phyloP scores from a whole-genome alignment of 1,139 yeast species.

The Hyphopichia khmerensis region DNA sequence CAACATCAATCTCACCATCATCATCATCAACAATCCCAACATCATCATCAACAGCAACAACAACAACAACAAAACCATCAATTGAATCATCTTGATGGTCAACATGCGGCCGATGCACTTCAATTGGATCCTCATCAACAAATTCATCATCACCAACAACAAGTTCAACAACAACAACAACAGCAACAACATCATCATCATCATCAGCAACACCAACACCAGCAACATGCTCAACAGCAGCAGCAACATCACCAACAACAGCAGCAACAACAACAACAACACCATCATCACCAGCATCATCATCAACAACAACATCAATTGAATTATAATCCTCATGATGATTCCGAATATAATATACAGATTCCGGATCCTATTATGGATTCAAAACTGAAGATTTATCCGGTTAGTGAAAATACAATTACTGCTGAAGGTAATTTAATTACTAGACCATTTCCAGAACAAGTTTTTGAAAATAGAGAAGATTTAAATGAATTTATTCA shows the following conservation, averaged over 20 bases:
- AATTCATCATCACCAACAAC: slow-evolving; percentile 14
- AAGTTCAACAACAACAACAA: slow-evolving; percentile 11
- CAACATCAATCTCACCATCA: slow-evolving; percentile 12
- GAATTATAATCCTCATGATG: slow-evolving; percentile 19
- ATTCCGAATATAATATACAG: slow-evolving; percentile 45
- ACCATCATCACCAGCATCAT: slow-evolving; percentile 13
- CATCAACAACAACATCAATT: slow-evolving; percentile 21
- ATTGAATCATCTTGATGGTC: slow-evolving; percentile 8
- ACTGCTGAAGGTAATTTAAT: slow-evolving; percentile 52
- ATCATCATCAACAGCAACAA: slow-evolving; percentile 10
- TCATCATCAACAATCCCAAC: slow-evolving; percentile 12
- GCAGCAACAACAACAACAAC: slow-evolving; percentile 8
- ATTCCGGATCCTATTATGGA: slow-evolving; percentile 50
- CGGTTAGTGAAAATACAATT: slow-evolving; percentile 47
- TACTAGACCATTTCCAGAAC: slow-evolving; percentile 57
- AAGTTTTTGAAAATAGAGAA: slow-evolving; percentile 48
- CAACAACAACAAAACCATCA: slow-evolving; percentile 13
- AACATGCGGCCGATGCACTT: background rate
- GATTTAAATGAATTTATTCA: slow-evolving; percentile 55
- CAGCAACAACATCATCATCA: slow-evolving; percentile 10
- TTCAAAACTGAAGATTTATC: slow-evolving; percentile 46
- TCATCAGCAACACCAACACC: slow-evolving; percentile 11
- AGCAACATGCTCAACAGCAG: slow-evolving; percentile 4
- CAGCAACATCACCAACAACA: slow-evolving; percentile 12
- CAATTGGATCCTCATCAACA: slow-evolving; percentile 14